Evolutionary conservation across 495 filamentous ascomycete genomes (phyloP).

Genomic region (Lasiosphaeria miniovina): DNA sequence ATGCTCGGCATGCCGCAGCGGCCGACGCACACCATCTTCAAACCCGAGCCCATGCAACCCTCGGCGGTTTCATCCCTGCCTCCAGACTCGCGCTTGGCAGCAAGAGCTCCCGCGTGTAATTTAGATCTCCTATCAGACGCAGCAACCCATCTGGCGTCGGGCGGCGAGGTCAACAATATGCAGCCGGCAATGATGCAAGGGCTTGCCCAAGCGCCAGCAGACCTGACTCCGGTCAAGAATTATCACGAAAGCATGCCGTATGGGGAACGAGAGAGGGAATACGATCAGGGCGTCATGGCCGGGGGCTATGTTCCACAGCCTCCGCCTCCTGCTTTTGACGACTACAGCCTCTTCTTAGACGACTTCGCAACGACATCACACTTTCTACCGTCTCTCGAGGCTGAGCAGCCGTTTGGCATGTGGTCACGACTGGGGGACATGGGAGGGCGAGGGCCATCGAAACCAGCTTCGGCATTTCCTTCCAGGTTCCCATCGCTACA

Average conservation of each 20-base stretch:
- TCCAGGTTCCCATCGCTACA: conserved; percentile 67
- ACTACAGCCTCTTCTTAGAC: conserved; percentile 53
- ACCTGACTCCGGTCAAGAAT: conserved; percentile 42
- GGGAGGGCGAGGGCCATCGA: conserved; percentile 39
- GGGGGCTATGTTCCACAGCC: conserved; percentile 39
- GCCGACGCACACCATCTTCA: conserved; percentile 31
- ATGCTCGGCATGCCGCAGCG: conserved; percentile 41
- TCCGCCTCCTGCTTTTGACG: conserved; percentile 38
- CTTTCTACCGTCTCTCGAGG: conserved; percentile 47
- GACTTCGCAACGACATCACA: conserved; percentile 47
- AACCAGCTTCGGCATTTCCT: conserved; percentile 62
- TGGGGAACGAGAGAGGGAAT: conserved; percentile 39
- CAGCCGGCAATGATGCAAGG: conserved; percentile 45
- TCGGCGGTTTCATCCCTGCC: conserved; percentile 36
- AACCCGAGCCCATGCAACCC: conserved; percentile 36
- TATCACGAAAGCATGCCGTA: conserved; percentile 45
- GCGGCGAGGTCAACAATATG: conserved; percentile 46
- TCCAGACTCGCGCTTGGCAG: conserved; percentile 38
- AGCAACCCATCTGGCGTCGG: conserved; percentile 48
- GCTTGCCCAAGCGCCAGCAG: conserved; percentile 33
- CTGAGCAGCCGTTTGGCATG: conserved; percentile 44
- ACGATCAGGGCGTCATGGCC: conserved; percentile 40
- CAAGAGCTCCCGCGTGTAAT: conserved; percentile 49
- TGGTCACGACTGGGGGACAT: conserved; percentile 43
- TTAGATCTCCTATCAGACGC: conserved; percentile 52